Conservation (phyloP, 139 green algal genomes). For the Chlamydomonas sp. region DNA sequence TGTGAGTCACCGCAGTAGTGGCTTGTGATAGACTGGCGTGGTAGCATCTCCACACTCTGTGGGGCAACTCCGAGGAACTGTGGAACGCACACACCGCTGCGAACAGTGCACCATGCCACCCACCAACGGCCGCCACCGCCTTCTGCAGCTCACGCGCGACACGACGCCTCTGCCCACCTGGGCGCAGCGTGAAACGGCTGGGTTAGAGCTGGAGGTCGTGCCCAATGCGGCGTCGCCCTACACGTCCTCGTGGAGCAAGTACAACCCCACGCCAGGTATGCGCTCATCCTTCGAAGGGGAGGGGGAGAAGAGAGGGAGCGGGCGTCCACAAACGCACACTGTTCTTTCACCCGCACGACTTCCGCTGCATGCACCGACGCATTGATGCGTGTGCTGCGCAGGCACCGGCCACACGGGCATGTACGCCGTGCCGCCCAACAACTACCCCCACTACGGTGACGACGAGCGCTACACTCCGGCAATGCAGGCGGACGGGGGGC, state of each 20-base stretch:
- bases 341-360: not conserved
- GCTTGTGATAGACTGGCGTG: too few relatives aligned
- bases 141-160: too few relatives aligned
- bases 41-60: too few relatives aligned
- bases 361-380: not conserved
- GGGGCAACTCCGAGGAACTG: too few relatives aligned
- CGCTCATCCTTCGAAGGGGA: not conserved
- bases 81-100: too few relatives aligned
- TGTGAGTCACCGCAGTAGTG: too few relatives aligned
- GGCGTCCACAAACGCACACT: not conserved
- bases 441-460: constrained; percentile 82
- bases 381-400: constrained; percentile 18
- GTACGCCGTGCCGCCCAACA: constrained; percentile 73
- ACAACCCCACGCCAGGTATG: constrained; percentile 69
- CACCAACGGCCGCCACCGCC: too few relatives aligned
- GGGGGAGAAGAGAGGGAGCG: not conserved
- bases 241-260: constrained; percentile 35
- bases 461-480: constrained; percentile 74
- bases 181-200: too few relatives aligned
- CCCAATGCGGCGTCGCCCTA: not conserved
- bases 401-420: constrained; percentile 74
- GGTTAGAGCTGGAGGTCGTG: too few relatives aligned
- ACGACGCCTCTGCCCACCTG: too few relatives aligned
- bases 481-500: constrained; percentile 75
- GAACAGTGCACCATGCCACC: too few relatives aligned